Percentiles rank a stretch among this genome's conserved stretches.
phyloP scores from a whole-genome alignment of 345 rosid species.

The Populus pruinosa region DNA sequence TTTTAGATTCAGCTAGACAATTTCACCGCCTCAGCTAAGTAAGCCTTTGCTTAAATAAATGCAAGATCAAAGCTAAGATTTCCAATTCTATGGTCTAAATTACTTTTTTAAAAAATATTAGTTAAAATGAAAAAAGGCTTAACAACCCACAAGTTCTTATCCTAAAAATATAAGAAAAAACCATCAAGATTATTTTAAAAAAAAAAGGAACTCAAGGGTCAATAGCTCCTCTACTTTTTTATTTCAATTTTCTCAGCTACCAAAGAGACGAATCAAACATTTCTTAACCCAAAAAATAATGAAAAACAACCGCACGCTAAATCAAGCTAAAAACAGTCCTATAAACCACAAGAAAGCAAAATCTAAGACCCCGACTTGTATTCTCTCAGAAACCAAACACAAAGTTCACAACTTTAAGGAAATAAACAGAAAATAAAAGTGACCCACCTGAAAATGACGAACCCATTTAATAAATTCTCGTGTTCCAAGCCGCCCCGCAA shows the following conservation, averaged over 20 bases:
- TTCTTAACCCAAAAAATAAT: neutral
- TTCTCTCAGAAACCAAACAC: slow-evolving; percentile 18
- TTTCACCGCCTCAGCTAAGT: neutral
- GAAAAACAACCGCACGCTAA: neutral
- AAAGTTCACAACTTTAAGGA: neutral
- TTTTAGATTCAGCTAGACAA: neutral
- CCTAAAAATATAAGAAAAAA: neutral
- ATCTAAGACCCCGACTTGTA: neutral
- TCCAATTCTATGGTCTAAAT: neutral
- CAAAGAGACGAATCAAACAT: slow-evolving; percentile 9
- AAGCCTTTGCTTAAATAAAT: neutral
- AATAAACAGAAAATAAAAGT: neutral
- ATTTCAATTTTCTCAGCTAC: slow-evolving; percentile 10
- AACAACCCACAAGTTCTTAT: neutral
- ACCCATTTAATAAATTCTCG: slow-evolving; percentile 25
- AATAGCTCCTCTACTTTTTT: neutral
- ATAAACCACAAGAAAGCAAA: neutral
- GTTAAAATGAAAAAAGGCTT: neutral
- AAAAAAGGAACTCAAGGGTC: neutral
- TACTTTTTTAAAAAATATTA: neutral
- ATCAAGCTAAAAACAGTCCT: neutral
- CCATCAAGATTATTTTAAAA: neutral
- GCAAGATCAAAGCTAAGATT: neutral
- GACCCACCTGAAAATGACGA: slow-evolving; percentile 45
- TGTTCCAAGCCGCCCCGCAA: neutral